Conservation (phyloP, 2,329 filamentous ascomycete genomes). For the Diaporthe longicolla region DNA sequence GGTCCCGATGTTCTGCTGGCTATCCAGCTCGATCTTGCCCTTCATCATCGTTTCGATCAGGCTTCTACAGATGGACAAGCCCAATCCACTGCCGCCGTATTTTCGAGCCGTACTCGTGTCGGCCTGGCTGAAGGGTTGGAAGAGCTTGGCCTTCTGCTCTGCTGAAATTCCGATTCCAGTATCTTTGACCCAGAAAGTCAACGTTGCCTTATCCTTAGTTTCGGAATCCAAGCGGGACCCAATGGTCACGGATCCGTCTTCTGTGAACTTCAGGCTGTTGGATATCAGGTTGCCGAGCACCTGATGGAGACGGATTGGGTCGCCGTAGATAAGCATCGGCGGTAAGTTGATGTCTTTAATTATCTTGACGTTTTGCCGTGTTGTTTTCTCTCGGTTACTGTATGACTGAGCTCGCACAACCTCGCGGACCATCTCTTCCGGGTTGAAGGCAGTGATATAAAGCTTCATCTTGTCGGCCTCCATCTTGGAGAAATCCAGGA, state of each 20-base stretch:
- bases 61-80: slow-evolving; percentile 94
- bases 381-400: slow-evolving; percentile 74
- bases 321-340: slow-evolving; percentile 79
- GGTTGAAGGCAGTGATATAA: slow-evolving; percentile 78
- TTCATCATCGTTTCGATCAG: slow-evolving; percentile 94
- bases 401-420: slow-evolving; percentile 77
- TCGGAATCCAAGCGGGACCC: slow-evolving; percentile 81
- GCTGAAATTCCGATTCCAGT: slow-evolving; percentile 92
- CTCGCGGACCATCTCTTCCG: slow-evolving; percentile 76
- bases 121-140: slow-evolving; percentile 93
- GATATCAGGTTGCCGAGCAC: slow-evolving; percentile 87
- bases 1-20: slow-evolving; percentile 78
- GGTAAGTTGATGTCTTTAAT: slow-evolving; percentile 80
- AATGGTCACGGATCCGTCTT: slow-evolving; percentile 87
- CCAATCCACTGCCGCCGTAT: slow-evolving; percentile 92
- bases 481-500: slow-evolving; percentile 95
- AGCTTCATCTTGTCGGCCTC: slow-evolving; percentile 90
- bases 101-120: slow-evolving; percentile 91
- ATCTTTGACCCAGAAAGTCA: slow-evolving; percentile 89
- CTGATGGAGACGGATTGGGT: slow-evolving; percentile 77
- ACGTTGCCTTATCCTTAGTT: slow-evolving; percentile 76
- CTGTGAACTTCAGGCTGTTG: slow-evolving; percentile 95
- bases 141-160: slow-evolving; percentile 86
- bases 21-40: slow-evolving; percentile 86
- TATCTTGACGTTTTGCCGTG: slow-evolving; percentile 74